Evolutionary conservation across 768 basidiomycete genomes (phyloP), one percentile per base, ranked within the genome.

Genomic region (Boletus fagicola): DNA sequence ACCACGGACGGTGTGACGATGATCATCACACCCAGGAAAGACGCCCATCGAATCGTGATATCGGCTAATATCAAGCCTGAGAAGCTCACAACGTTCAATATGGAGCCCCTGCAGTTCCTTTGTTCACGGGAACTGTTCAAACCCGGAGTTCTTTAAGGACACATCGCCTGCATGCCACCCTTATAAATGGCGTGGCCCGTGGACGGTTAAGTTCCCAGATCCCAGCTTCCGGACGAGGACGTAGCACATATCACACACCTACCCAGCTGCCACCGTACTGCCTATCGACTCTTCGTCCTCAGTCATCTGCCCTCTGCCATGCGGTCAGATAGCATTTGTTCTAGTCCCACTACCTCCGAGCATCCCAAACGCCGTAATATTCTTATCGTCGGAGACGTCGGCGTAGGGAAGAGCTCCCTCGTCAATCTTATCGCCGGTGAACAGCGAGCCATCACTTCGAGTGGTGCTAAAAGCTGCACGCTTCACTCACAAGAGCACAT

Each of bases 341-440:
- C 67, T 16, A 59, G 59, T 31, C 58, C 59, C 54, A 59, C 49
- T 44, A 5, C 33, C 45, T 52, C 53, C 33, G 56, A 65, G 5
- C 24, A 20, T 6, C 46, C 50, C 40, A 46, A n/a, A 24, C 67
- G 53, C 36, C 67, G 67, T 13, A 69, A 69, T 39, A 39, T 71
- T 47, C 53, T 70, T 38, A 70, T 70, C 35, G 55, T 70, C 12
- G 68, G 68, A 35, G 68, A 70, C 38, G 62, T 69, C 18, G 68
- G 68, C 28, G 57, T 62, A 18, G 72, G 74, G 11, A 79, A 79
- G 59, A 78, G 77, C 56, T 75, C 75, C 5, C 66, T 78, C 44
- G 60, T 79, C 52, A 79, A 78, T 56, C 72, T 79, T 62, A 61
- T 78, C 33, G 59, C 63, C 2, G 72, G 68, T 33, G 13, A 49